Base-by-base conservation (phyloP, 1,284 basidiomycete species). In the Ustilago bromivora region DNA sequence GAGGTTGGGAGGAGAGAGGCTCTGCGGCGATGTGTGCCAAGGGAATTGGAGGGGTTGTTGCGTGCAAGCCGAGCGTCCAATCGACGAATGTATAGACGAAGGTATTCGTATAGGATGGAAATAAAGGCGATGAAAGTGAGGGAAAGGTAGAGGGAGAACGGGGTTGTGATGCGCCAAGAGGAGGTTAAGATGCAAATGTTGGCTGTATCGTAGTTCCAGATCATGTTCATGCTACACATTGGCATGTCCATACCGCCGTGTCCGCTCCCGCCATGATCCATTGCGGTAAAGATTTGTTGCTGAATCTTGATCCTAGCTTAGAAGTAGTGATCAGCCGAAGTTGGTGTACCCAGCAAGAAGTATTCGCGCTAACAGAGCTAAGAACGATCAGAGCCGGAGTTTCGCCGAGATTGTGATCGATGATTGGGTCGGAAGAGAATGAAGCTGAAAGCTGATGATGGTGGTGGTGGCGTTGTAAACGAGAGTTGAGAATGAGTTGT, bases 151-250 rank as follows among this genome's bases (percentile, higher is more conserved):
- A 78, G 67, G 1, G 57, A 62, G 13, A 70, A 38, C 0, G 68
- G 54, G 0, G 68, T 63, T 12, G 57, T 59, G 35, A 79, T 66
- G 8, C 63, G 76, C 76, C 76, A 79, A 2, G 63, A 64, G 0
- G 66, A 62, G 11, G 60, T 57, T 1, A 79, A 41, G 34, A 79
- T 69, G 64, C 76, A 79, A 4, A 79, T 8, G 52, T 65, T 56
- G 43, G 54, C 57, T 4, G 72, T 72, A 17, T 64, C 72, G 46
- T 57, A 70, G 57, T 79, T 75, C 76, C 76, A 79, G 1, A 66
- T 60, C 76, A 79, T 79, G 53, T 52, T 61, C 76, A 79, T 79
- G 10, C 49, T 57, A 43, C 76, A 79, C 9, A 13, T 43, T 51
- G 49, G 28, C 23, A 43, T 35, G 7, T 12, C 61, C 61, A 58